A percentile compares a stretch with the other conserved stretches of the same genome.
Evolutionary conservation across 352 stramenopile genomes (phyloP).

Genomic region (Globisporangium barbulae): DNA sequence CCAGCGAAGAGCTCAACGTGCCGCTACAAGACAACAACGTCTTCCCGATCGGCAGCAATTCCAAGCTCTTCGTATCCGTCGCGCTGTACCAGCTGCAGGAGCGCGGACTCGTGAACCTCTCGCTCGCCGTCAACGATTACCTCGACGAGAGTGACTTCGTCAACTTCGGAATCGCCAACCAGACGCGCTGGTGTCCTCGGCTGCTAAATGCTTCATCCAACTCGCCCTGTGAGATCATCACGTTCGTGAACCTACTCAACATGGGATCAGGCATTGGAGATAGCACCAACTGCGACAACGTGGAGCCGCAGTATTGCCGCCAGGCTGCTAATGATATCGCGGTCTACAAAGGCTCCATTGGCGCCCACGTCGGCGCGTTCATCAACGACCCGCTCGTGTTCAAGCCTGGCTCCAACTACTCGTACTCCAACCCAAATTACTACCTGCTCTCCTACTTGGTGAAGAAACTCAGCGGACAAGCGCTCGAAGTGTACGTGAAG

Average conservation of each 20-base stretch:
- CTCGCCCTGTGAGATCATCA: constrained; percentile 39
- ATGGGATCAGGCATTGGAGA: constrained; percentile 52
- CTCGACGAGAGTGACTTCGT: constrained; percentile 38
- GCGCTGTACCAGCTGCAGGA: constrained; percentile 61
- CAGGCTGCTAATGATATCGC: constrained; percentile 19
- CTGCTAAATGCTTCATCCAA: constrained; percentile 9
- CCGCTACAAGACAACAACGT: constrained; percentile 35
- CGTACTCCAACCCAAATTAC: constrained; percentile 51
- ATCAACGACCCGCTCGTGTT: constrained; percentile 53
- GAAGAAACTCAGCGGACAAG: constrained; percentile 46
- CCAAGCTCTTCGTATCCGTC: constrained; percentile 49
- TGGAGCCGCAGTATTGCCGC: constrained; percentile 1
- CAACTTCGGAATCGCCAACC: constrained; percentile 38
- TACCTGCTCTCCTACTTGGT: constrained; percentile 52
- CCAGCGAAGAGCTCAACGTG: constrained; percentile 41
- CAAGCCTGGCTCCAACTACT: constrained; percentile 44
- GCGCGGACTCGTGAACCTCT: constrained; percentile 31
- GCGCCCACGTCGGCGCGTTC: constrained; percentile 34
- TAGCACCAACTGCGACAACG: constrained; percentile 29
- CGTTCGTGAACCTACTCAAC: constrained; percentile 54
- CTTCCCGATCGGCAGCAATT: constrained; percentile 57
- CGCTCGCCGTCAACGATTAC: constrained; percentile 30
- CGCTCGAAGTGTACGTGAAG: constrained; percentile 39
- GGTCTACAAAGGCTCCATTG: constrained; percentile 28
- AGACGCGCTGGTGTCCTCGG: constrained; percentile 45